Evolutionary conservation across 805 yeast species (phyloP).

Genomic region (Diddensiella transvaalensis): DNA sequence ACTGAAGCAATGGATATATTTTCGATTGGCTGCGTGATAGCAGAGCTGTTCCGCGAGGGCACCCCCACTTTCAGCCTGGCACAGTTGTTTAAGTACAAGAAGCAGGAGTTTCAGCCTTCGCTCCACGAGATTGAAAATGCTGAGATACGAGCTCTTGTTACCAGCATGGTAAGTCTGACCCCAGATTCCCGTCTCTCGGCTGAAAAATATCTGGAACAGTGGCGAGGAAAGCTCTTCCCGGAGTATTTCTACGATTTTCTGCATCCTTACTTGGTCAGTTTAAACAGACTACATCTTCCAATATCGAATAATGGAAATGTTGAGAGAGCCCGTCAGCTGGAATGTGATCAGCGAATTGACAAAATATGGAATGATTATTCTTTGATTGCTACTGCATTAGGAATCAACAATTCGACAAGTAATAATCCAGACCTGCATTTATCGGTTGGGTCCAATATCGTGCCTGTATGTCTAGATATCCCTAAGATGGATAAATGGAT

Average conservation of each 20-base stretch:
- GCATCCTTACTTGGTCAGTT: conserved; percentile 58
- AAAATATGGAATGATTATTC: conserved; percentile 59
- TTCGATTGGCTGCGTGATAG: conserved; percentile 67
- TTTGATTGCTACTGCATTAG: conserved; percentile 35
- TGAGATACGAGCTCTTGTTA: conserved; percentile 51
- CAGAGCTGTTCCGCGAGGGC: conserved; percentile 85
- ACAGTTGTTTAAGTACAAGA: conserved; percentile 78
- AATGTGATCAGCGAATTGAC: conserved; percentile 55
- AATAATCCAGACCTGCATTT: not conserved
- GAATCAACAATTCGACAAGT: conserved; percentile 4
- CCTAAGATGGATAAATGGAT: conserved; percentile 23
- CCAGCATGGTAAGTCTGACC: conserved; percentile 59
- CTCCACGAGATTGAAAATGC: conserved; percentile 52
- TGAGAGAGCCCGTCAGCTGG: conserved; percentile 32
- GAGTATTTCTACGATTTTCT: conserved; percentile 60
- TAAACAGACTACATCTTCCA: conserved; percentile 29
- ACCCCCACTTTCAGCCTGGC: conserved; percentile 81
- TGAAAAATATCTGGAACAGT: conserved; percentile 47
- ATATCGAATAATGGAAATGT: not conserved
- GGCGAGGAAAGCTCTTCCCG: conserved; percentile 56
- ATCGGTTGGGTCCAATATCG: not conserved
- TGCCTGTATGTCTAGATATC: conserved; percentile 19
- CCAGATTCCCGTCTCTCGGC: conserved; percentile 62
- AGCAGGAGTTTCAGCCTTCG: conserved; percentile 63
- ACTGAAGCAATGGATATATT: conserved; percentile 70